phyloP scores from a whole-genome alignment of 169 alveolate genomes.

The Neospora caninum region DNA sequence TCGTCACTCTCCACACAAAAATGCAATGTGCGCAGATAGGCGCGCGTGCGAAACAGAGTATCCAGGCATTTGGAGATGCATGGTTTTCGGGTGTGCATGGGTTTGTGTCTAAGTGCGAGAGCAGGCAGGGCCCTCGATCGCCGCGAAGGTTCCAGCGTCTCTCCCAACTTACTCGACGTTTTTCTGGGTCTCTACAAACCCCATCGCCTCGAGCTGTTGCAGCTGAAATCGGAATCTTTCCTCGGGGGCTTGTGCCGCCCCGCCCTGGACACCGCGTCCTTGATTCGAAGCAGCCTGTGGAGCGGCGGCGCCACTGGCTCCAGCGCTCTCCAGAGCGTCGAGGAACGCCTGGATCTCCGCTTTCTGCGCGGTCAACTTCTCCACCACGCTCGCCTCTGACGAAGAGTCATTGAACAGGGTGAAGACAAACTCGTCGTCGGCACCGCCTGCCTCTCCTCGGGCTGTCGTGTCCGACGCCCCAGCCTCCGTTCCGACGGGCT shows the following conservation, averaged over 20 bases:
- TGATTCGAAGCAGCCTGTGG: not conserved
- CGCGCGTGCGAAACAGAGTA: too few species aligned
- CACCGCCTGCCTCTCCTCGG: not conserved
- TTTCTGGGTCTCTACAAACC: constrained; percentile 43
- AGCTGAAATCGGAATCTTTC: constrained; percentile 31
- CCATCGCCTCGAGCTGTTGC: constrained; percentile 52
- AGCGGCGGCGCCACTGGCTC: not conserved
- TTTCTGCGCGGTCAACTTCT: not conserved
- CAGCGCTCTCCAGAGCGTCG: not conserved
- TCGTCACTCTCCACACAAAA: too few species aligned
- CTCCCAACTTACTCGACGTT: constrained; percentile 38
- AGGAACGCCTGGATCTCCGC: not conserved
- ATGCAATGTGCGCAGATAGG: too few species aligned
- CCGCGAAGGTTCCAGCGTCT: not conserved
- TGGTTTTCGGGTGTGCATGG: too few species aligned
- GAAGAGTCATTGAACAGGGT: not conserved
- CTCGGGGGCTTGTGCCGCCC: constrained; percentile 24
- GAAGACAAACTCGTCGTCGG: not conserved
- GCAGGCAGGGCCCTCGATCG: not conserved
- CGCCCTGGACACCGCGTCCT: too few species aligned
- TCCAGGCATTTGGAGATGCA: too few species aligned
- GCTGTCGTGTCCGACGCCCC: not conserved
- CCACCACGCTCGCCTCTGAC: not conserved
- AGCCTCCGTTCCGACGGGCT: not conserved
- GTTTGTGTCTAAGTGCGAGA: not conserved